Evolutionary conservation across 2,329 filamentous ascomycete species (phyloP), one percentile per base, ranked within the genome.

Genomic region (Blastomyces silverae): DNA sequence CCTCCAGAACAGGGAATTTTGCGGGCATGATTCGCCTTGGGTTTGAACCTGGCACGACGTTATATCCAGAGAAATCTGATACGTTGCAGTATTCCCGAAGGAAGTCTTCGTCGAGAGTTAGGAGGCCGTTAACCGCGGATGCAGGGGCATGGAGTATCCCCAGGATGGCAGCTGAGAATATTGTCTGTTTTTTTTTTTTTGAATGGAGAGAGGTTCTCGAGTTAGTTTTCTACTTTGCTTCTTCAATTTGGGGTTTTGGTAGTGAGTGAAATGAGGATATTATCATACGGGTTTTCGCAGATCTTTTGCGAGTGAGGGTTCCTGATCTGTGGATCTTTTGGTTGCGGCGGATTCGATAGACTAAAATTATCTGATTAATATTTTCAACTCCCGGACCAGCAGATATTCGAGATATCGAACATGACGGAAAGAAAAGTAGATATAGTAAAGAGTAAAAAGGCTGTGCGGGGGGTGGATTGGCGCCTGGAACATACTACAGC

Each of bases 61-160:
- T 84, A 73, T 95, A 95, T 70, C 85, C 84, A 0, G 82, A 82
- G 70, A 95, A 94, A 73, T 95, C 89, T 0, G 77, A 81, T 3
- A 92, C 80, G 0, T 87, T 86, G 25, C 78, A 80, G 66, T 87
- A 81, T 7, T 83, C 79, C 22, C 89, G 81, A 39, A 95, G 79
- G 69, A 92, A 94, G 72, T 95, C 91, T 73, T 95, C 91, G 71
- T 95, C 91, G 0, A 92, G 83, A 65, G 88, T 81, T 5, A 93
- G 78, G 55, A 85, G 77, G 0, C 91, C 91, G 72, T 91, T 95
- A 28, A 94, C 87, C 4, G 76, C 75, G 0, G 78, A 67, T 0
- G 85, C 77, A 0, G 87, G 85, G 0, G 88, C 83, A 11, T 77
- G 74, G 1, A 94, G 79, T 75, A 95, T 89, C 1, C 84, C 88